Evolutionary conservation across 768 basidiomycete genomes (phyloP).

Genomic region (Tubosaeta sp.): DNA sequence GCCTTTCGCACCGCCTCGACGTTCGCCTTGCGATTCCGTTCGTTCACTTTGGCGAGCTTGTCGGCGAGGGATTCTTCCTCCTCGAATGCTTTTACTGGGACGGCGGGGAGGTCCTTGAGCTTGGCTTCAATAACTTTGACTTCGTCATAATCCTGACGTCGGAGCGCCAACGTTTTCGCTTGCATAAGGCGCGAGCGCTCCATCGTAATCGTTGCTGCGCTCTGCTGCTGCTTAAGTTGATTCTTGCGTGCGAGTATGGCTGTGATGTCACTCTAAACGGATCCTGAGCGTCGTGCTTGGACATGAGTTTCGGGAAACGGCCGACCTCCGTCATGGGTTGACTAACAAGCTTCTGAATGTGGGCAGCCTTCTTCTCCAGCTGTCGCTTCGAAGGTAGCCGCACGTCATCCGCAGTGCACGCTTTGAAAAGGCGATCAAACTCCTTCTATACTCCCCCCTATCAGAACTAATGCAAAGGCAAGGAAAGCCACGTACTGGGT

Average conservation of each 20-base stretch:
- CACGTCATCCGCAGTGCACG: slow-evolving; percentile 47
- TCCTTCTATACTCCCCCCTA: slow-evolving; percentile 51
- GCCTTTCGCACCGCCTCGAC: slow-evolving; percentile 74
- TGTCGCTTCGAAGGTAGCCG: slow-evolving; percentile 64
- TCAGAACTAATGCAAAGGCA: slow-evolving; percentile 7
- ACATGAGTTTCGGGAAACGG: slow-evolving; percentile 2
- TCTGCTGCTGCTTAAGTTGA: slow-evolving; percentile 34
- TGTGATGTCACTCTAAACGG: slow-evolving; percentile 69
- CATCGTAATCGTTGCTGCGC: slow-evolving; percentile 36
- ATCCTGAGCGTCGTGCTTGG: slow-evolving; percentile 7
- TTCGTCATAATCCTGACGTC: slow-evolving; percentile 67
- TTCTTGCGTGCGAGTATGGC: slow-evolving; percentile 72
- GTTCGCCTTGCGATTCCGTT: slow-evolving; percentile 85
- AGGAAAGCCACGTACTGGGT: slow-evolving; percentile 43
- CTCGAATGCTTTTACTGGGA: slow-evolving; percentile 18
- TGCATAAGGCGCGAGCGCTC: slow-evolving; percentile 68
- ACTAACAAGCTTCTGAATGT: slow-evolving; percentile 53
- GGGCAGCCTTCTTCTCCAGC: slow-evolving; percentile 60
- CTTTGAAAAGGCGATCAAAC: slow-evolving; percentile 54
- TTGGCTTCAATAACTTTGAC: slow-evolving; percentile 58
- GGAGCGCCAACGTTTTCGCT: slow-evolving; percentile 67
- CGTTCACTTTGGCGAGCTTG: slow-evolving; percentile 76
- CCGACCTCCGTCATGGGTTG: slow-evolving; percentile 78
- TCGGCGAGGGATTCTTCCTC: slow-evolving; percentile 36
- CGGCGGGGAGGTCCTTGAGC: slow-evolving; percentile 47